phyloP scores from a whole-genome alignment of 805 yeast species.

The Isabelozyma heimii region DNA sequence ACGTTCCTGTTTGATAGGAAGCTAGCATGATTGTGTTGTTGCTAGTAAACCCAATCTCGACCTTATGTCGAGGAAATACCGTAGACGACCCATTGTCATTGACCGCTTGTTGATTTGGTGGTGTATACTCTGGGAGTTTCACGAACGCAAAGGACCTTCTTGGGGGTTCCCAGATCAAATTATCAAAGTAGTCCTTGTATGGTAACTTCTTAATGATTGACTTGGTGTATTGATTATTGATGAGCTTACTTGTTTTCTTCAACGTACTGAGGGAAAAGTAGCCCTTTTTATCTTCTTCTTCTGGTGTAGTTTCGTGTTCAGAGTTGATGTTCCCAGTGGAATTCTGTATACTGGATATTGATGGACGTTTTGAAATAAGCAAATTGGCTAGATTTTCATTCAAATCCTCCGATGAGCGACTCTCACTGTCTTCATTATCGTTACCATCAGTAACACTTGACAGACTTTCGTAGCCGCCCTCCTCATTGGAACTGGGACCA shows the following conservation, averaged over 20 bases:
- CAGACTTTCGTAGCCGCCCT: conserved; percentile 6
- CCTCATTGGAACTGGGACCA: conserved; percentile 3
- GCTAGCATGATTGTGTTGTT: conserved; percentile 33
- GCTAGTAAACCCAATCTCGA: conserved; percentile 36
- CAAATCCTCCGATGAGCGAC: conserved; percentile 33
- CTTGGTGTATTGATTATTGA: conserved; percentile 36
- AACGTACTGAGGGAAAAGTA: conserved; percentile 16
- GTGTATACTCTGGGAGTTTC: conserved; percentile 31
- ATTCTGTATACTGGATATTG: background rate
- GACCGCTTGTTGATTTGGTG: conserved; percentile 6
- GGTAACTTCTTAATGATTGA: conserved; percentile 38
- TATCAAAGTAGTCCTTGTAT: conserved; percentile 38
- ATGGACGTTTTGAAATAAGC: conserved; percentile 23
- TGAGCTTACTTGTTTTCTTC: conserved; percentile 23
- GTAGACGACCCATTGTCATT: background rate
- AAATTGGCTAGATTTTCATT: conserved; percentile 42
- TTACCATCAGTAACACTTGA: conserved; percentile 15
- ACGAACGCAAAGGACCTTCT: conserved; percentile 41
- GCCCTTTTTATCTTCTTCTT: conserved; percentile 5
- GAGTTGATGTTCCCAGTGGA: conserved; percentile 1
- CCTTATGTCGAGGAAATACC: conserved; percentile 9
- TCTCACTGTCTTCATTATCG: conserved; percentile 15
- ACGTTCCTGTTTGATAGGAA: conserved; percentile 34
- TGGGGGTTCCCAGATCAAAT: conserved; percentile 42
- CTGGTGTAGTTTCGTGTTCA: conserved; percentile 6